phyloP scores from a whole-genome alignment of 345 rosid species.

The Melastoma malabathricum region DNA sequence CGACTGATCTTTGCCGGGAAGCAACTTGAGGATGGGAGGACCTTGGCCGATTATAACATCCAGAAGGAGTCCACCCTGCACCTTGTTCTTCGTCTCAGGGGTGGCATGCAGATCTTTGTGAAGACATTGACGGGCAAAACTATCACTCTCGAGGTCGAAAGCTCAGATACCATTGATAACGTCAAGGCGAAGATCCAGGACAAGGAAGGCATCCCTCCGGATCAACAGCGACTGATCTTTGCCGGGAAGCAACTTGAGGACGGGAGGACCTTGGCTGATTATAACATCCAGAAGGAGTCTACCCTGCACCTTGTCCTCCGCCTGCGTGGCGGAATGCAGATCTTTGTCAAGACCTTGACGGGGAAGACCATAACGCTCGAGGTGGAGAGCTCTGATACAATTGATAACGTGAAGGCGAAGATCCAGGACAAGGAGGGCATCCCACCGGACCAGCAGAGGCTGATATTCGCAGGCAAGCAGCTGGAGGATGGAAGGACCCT shows the following conservation, averaged over 20 bases:
- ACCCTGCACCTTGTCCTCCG: conserved; percentile 9
- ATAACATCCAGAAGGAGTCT: conserved; percentile 7
- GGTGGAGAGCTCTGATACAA: conserved; percentile 15
- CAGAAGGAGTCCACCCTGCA: conserved; percentile 18
- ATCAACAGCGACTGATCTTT: conserved; percentile 2
- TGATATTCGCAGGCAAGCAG: conserved; percentile 17
- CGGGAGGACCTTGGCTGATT: not conserved
- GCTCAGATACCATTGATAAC: conserved; percentile 8
- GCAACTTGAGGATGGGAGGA: conserved; percentile 15
- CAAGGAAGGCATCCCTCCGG: conserved; percentile 2
- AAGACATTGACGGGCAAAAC: conserved; percentile 17
- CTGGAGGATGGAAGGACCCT: conserved; percentile 14
- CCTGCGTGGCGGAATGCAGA: conserved; percentile 13
- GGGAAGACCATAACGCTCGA: conserved; percentile 17
- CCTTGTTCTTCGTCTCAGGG: conserved; percentile 14
- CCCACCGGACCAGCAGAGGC: conserved; percentile 17
- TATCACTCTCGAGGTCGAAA: conserved; percentile 16
- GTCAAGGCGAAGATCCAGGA: conserved; percentile 6
- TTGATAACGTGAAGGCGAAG: conserved; percentile 14
- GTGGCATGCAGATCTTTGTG: conserved; percentile 23
- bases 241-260: conserved; percentile 8
- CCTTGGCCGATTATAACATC: conserved; percentile 7
- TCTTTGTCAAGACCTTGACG: conserved; percentile 16
- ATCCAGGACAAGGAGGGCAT: conserved; percentile 20
- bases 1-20: conserved; percentile 12